phyloP scores from a whole-genome alignment of 192 early-diverging fungal species.

The Podila epicladia region DNA sequence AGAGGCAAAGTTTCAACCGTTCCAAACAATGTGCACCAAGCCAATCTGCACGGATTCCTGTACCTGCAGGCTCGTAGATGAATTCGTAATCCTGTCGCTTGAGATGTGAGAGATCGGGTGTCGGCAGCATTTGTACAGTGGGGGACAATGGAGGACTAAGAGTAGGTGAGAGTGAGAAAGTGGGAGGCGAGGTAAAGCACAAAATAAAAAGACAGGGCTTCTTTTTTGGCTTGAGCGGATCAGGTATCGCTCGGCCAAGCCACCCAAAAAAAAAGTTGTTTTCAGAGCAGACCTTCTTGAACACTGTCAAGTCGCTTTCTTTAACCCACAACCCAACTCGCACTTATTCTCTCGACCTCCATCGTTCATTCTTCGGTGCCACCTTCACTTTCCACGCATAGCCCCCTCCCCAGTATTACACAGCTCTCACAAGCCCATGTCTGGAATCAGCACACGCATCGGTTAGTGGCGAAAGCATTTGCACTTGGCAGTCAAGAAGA shows the following conservation, averaged over 20 bases:
- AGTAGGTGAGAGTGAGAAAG: no score
- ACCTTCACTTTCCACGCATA: not conserved
- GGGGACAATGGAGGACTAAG: no score
- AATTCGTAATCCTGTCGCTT: slow-evolving; percentile 65
- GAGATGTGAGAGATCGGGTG: slow-evolving; percentile 82
- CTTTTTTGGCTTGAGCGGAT: no score
- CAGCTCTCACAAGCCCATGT: slow-evolving; percentile 15
- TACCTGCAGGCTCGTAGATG: slow-evolving; percentile 91
- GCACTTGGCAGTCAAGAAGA: not conserved
- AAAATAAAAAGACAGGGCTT: no score
- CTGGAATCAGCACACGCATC: slow-evolving; percentile 49
- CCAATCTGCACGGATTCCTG: slow-evolving; percentile 14
- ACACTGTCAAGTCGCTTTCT: no score
- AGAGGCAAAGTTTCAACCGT: not conserved
- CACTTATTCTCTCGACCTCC: no score
- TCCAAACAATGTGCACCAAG: not conserved
- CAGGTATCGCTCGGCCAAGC: no score
- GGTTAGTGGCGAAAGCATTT: slow-evolving; percentile 9
- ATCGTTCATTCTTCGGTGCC: not conserved
- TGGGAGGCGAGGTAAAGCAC: no score
- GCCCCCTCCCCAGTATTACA: not conserved
- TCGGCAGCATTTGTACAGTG: slow-evolving; percentile 65
- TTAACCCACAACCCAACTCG: no score
- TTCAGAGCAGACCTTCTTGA: no score
- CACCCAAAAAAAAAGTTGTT: no score